Conservation (phyloP, 1,139 yeast species). For the Saccharomyces hybrid region DNA sequence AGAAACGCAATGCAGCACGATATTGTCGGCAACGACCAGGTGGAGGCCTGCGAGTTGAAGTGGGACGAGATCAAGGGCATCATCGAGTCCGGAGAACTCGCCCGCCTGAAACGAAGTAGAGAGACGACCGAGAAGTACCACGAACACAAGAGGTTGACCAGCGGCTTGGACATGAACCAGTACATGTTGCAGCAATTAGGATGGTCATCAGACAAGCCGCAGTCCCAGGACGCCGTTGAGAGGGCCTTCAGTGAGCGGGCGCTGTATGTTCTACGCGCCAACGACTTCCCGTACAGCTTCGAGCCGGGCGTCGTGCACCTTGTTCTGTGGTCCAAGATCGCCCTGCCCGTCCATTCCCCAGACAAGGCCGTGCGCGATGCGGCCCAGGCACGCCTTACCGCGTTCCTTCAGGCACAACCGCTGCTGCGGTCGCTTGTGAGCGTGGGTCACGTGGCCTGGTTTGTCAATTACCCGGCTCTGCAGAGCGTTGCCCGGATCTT, state of each 20-base stretch:
- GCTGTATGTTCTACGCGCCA: constrained; percentile 22
- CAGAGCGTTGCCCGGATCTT: constrained; percentile 56
- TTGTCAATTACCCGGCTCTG: constrained; percentile 52
- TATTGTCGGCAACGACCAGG: not conserved
- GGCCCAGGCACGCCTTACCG: constrained; percentile 7
- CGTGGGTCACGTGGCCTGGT: constrained; percentile 39
- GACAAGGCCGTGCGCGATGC: constrained; percentile 13
- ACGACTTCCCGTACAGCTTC: constrained; percentile 38
- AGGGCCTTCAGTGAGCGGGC: not conserved
- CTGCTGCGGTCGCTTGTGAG: not conserved
- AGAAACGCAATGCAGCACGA: not conserved
- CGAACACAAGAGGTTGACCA: constrained; percentile 16
- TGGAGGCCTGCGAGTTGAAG: constrained; percentile 4
- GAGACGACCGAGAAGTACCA: constrained; percentile 19
- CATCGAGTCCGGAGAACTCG: constrained; percentile 19
- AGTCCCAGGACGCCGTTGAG: not conserved
- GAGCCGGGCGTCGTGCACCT: constrained; percentile 34
- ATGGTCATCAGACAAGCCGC: constrained; percentile 19
- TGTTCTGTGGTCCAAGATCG: constrained; percentile 38
- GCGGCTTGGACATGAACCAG: constrained; percentile 13
- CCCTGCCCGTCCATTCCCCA: constrained; percentile 33
- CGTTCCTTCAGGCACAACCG: not conserved
- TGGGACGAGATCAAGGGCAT: constrained; percentile 20
- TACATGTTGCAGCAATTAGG: constrained; percentile 16
- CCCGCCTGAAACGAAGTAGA: constrained; percentile 16